A percentile compares a stretch with the other conserved stretches of the same genome.
phyloP scores from a whole-genome alignment of 345 rosid genomes.

The Eucalyptus tenuipes region DNA sequence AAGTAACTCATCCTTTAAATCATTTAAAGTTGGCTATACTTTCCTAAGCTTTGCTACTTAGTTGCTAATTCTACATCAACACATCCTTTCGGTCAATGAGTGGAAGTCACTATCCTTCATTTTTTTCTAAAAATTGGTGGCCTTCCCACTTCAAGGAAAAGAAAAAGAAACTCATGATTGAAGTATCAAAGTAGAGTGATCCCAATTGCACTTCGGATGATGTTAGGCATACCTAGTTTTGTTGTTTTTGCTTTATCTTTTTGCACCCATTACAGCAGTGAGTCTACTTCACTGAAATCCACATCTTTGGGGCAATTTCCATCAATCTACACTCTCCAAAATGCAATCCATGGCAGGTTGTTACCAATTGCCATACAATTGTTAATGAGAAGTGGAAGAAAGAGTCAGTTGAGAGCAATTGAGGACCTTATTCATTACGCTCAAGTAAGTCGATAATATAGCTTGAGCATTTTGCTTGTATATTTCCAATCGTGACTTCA shows the following conservation, averaged over 20 bases:
- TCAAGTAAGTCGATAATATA: slow-evolving; percentile 36
- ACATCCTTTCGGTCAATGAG: rapidly evolving
- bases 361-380: not conserved
- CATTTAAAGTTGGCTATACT: no score
- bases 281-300: slow-evolving; percentile 44
- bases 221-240: not conserved
- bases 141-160: not conserved
- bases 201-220: not conserved
- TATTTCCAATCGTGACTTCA: slow-evolving; percentile 56
- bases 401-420: not conserved
- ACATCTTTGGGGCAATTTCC: slow-evolving; percentile 65
- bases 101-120: not conserved
- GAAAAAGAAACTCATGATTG: not conserved
- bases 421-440: slow-evolving; percentile 48
- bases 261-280: slow-evolving; percentile 33
- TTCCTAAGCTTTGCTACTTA: no score
- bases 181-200: not conserved
- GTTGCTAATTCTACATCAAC: not conserved
- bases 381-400: not conserved
- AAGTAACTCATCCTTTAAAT: no score
- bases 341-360: not conserved
- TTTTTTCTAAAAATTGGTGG: not conserved
- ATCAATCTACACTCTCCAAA: slow-evolving; percentile 34
- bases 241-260: slow-evolving; percentile 14
- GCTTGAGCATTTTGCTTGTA: slow-evolving; percentile 67